phyloP scores from a whole-genome alignment of 2,329 filamentous ascomycete species.

The Penicillium expansum region DNA sequence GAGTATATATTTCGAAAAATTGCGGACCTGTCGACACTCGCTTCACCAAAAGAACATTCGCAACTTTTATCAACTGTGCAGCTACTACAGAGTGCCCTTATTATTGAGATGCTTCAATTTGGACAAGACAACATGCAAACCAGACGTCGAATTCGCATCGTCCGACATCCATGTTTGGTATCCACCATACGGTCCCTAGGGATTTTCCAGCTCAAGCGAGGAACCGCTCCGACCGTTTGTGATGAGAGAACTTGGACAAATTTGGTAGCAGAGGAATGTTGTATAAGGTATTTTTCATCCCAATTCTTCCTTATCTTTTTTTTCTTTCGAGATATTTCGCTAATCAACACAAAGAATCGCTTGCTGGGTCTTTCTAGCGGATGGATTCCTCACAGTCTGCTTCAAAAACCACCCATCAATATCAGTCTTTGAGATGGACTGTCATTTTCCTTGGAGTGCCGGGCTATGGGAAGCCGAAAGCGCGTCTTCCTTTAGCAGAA shows the following conservation, averaged over 20 bases:
- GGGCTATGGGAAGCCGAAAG: constrained; percentile 32
- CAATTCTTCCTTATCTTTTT: background rate
- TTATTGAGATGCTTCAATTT: constrained; percentile 36
- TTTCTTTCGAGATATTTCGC: background rate
- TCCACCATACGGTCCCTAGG: constrained; percentile 31
- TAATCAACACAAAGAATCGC: constrained; percentile 20
- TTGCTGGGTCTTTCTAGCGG: constrained; percentile 33
- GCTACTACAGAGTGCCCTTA: constrained; percentile 29
- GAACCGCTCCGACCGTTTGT: constrained; percentile 9
- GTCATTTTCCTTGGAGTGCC: constrained; percentile 31
- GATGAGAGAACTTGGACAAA: constrained; percentile 24
- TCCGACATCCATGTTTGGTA: constrained; percentile 31
- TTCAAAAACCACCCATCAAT: constrained; percentile 33
- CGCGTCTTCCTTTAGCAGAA: constrained; percentile 23
- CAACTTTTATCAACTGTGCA: constrained; percentile 20
- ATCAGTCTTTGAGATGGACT: constrained; percentile 33
- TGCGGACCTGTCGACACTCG: constrained; percentile 16
- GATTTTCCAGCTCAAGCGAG: constrained; percentile 26
- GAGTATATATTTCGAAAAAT: constrained; percentile 32
- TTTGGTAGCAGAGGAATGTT: constrained; percentile 27
- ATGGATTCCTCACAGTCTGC: constrained; percentile 34
- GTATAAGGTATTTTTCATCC: constrained; percentile 21
- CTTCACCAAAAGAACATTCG: constrained; percentile 10
- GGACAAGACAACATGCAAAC: constrained; percentile 28
- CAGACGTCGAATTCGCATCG: constrained; percentile 32